Evolutionary conservation across 768 basidiomycete species (phyloP).

Genomic region (Mycena rosella): DNA sequence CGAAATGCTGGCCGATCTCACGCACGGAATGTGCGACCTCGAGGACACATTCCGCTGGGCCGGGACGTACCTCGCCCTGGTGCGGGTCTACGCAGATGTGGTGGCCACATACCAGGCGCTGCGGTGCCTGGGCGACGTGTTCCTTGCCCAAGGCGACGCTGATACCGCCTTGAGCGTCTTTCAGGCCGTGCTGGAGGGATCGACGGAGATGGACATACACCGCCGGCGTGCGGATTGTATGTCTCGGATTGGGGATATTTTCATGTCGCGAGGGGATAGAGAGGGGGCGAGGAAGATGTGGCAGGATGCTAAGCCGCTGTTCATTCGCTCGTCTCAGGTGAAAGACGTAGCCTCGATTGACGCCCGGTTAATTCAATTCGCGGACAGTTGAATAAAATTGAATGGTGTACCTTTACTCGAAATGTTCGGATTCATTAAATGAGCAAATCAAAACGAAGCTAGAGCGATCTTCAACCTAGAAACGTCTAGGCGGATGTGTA

Average conservation of each 20-base stretch:
- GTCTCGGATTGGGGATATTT: constrained; percentile 14
- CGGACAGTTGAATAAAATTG: background rate
- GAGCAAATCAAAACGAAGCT: too few species aligned
- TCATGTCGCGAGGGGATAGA: background rate
- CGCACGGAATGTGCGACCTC: background rate
- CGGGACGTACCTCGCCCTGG: background rate
- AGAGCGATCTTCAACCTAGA: too few species aligned
- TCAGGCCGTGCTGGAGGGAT: background rate
- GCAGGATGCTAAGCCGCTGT: background rate
- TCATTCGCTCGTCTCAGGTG: constrained; percentile 2
- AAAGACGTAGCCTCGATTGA: constrained; percentile 2
- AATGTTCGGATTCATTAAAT: too few species aligned
- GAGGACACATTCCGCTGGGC: constrained; percentile 3
- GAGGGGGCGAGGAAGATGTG: constrained; percentile 1
- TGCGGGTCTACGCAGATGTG: background rate
- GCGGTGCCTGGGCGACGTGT: constrained; percentile 15
- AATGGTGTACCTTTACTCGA: too few species aligned
- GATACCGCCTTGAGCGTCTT: constrained; percentile 5
- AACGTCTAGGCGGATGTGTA: too few species aligned
- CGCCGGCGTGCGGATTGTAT: constrained; percentile 3
- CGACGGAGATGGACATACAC: constrained; percentile 12
- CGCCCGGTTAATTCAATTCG: background rate
- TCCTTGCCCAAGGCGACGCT: constrained; percentile 6
- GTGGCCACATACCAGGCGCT: constrained; percentile 8
- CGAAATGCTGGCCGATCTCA: constrained; percentile 9